A percentile compares a stretch with the other conserved stretches of the same genome.
phyloP scores from a whole-genome alignment of 108 stramenopile genomes.

The Nitzschia sp. region DNA sequence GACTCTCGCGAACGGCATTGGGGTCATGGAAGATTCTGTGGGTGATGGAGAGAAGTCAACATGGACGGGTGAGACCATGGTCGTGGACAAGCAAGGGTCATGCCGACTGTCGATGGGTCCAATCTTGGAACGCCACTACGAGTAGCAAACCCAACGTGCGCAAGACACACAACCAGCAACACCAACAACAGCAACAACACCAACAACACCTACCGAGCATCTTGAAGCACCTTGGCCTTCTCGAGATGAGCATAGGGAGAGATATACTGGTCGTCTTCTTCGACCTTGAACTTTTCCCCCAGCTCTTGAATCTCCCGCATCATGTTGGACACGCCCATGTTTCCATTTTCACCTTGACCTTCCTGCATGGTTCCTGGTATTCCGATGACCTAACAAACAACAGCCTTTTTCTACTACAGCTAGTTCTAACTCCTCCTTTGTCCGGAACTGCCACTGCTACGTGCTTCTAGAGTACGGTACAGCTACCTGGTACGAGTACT shows the following conservation, averaged over 20 bases:
- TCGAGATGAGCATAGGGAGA: conserved; percentile 95
- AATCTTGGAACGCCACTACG: no score
- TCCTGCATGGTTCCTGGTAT: conserved; percentile 18
- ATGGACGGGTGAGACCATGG: not conserved
- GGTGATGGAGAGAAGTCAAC: not conserved
- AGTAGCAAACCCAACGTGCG: not conserved
- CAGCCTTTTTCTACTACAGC: conserved; percentile 1
- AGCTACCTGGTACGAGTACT: no score
- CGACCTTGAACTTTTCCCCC: conserved; percentile 88
- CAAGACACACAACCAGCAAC: not conserved
- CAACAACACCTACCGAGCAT: conserved; percentile 62
- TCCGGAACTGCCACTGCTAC: no score
- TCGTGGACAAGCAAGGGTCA: not conserved
- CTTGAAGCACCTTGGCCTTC: conserved; percentile 97
- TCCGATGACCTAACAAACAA: not conserved
- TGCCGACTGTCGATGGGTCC: not conserved
- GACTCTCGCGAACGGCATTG: conserved; percentile 90
- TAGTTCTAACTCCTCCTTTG: not conserved
- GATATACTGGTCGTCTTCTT: conserved; percentile 76
- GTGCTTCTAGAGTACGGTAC: no score
- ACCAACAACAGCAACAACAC: not conserved
- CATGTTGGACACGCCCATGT: conserved; percentile 62
- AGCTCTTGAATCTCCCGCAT: conserved; percentile 79
- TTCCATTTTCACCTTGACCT: conserved; percentile 41
- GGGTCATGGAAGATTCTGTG: conserved; percentile 93